These are phyloP conservation scores for Saturnispora silvae DNA, from an alignment of 805 yeast genomes.

Conservation along the genomic window DNA sequence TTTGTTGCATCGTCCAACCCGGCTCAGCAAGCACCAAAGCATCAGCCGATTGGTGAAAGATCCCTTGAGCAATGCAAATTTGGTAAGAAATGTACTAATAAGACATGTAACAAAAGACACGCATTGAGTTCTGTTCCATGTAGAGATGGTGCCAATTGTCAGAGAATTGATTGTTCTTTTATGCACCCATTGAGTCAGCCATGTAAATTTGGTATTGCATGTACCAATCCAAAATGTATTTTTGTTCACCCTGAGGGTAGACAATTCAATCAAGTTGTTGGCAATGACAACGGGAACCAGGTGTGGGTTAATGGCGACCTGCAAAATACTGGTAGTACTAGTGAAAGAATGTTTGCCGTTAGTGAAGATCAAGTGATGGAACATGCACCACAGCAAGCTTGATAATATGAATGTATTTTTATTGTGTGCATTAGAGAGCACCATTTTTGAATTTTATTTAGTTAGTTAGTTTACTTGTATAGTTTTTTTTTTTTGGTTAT, in stretches of 20 bases:
- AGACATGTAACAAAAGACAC: slow-evolving; percentile 74
- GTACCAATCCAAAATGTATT: slow-evolving; percentile 62
- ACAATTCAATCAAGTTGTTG: slow-evolving; percentile 19
- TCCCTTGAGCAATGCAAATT: slow-evolving; percentile 76
- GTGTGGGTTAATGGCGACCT: slow-evolving; percentile 24
- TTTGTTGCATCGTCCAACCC: too few relatives aligned
- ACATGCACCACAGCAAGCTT: slow-evolving; percentile 44
- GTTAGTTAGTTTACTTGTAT: slow-evolving; percentile 5
- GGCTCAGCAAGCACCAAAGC: not conserved
- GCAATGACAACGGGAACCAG: slow-evolving; percentile 15
- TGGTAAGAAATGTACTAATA: slow-evolving; percentile 66
- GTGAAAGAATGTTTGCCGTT: slow-evolving; percentile 65
- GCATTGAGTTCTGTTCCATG: slow-evolving; percentile 66
- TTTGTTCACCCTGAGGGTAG: slow-evolving; percentile 80
- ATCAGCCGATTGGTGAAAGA: slow-evolving; percentile 27
- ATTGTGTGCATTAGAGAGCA: not conserved
- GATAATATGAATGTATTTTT: not conserved
- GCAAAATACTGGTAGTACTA: slow-evolving; percentile 29
- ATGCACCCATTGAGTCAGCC: slow-evolving; percentile 71
- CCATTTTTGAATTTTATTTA: slow-evolving; percentile 1
- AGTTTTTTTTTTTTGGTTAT: slow-evolving; percentile 7
- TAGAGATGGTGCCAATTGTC: slow-evolving; percentile 72
- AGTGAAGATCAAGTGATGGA: slow-evolving; percentile 67
- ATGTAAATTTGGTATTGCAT: slow-evolving; percentile 70
- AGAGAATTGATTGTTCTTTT: slow-evolving; percentile 71